Evolutionary conservation across 768 basidiomycete genomes (phyloP).

Genomic region (Rhodotorula graminis): DNA sequence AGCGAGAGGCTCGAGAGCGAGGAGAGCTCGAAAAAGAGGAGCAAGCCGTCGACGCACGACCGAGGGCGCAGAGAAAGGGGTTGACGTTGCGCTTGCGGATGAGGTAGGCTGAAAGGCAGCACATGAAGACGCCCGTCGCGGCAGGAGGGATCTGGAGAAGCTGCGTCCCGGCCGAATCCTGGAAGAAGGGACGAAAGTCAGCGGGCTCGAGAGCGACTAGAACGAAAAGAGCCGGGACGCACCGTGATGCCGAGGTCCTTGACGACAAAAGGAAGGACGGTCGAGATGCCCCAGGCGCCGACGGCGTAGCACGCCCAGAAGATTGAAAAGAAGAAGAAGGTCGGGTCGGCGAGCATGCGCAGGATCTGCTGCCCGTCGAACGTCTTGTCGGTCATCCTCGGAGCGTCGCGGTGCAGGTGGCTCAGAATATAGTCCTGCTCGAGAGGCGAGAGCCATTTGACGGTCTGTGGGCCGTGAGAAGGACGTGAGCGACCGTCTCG

Average conservation of each 20-base stretch:
- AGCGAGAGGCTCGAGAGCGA: neutral
- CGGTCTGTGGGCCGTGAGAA: neutral
- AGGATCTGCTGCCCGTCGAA: neutral
- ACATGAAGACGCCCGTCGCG: slow-evolving; percentile 7
- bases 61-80: neutral
- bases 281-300: slow-evolving; percentile 8
- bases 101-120: slow-evolving; percentile 6
- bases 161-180: slow-evolving; percentile 9
- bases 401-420: slow-evolving; percentile 5
- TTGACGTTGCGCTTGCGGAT: slow-evolving; percentile 6
- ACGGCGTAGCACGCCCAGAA: slow-evolving; percentile 15
- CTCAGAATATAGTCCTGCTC: slow-evolving; percentile 5
- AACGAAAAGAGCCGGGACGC: neutral
- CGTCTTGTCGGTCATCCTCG: slow-evolving; percentile 6
- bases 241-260: slow-evolving; percentile 13
- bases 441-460: slow-evolving; percentile 17
- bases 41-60: too few species aligned
- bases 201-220: neutral
- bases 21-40: neutral
- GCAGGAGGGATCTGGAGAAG: slow-evolving; percentile 23
- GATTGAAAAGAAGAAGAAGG: neutral
- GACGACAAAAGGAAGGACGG: slow-evolving; percentile 13
- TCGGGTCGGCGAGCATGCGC: slow-evolving; percentile 1
- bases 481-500: neutral
- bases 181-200: neutral